Base-by-base conservation (phyloP, 805 yeast species). In the Kockiozyma suomiensis region DNA sequence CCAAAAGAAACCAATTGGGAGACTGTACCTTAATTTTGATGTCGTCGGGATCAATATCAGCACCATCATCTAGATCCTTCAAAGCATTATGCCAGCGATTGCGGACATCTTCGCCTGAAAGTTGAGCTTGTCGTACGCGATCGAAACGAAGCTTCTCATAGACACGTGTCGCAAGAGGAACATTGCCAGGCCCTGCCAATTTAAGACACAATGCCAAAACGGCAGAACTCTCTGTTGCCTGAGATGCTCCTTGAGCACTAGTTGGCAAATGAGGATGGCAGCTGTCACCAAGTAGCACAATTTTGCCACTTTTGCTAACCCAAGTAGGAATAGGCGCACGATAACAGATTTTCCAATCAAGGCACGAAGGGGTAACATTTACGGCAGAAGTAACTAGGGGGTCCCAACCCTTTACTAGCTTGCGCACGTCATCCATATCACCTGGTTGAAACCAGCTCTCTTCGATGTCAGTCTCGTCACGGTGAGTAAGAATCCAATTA, bases 361-460 rank as follows among this genome's bases (percentile, higher is more conserved):
- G 33, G 35, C 43, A 50, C 23, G 30, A 21, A 7, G 43, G 35
- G 2, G 54, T 38, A 12, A 38, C 35, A n/a, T 38, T 50, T 21
- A 37, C 43, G 8, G 45, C 45, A 19, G 43, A 38, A 4, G 33
- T 23, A 21, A 50, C 17, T 8, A 38, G 12, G 17, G 54, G 43
- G 15, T 50, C 54, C 54, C 54, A 50, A 21, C 33, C 54, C 23
- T 50, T 50, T 19, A 50, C 19, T 21, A 47, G 50, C n/a, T 30
- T n/a, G 30, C 50, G 38, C 25, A 47, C 50, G 26, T 47, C 50
- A 21, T 33, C 40, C 50, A 47, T 47, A 33, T 47, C 40, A 5
- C 50, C 50, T 23, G 50, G 50, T 28, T 47, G 50, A 26, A 47
- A 47, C 50, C 50, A 47, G n/a, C 50, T 47, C 40, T 47, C 50